Evolutionary conservation across 371 early-diverging fungal genomes (phyloP).

Genomic region (Cokeromyces recurvatus): DNA sequence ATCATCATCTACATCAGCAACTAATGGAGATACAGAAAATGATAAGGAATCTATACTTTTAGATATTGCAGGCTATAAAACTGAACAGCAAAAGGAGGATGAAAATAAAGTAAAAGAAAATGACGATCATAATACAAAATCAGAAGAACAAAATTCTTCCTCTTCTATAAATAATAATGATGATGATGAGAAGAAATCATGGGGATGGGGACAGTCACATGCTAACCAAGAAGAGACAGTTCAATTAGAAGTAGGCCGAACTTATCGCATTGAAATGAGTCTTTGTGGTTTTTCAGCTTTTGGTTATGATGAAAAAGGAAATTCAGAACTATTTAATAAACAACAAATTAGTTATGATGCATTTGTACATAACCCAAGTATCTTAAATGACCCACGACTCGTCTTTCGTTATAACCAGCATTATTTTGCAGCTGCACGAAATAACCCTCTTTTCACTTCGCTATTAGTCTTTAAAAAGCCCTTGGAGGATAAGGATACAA

Average conservation of each 20-base stretch:
- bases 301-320: conserved; percentile 34
- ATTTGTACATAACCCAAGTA: conserved; percentile 58
- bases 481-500: neutral
- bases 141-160: neutral
- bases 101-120: neutral
- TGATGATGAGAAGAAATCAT: neutral
- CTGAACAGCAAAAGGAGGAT: conserved; percentile 1
- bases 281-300: conserved; percentile 45
- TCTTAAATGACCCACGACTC: conserved; percentile 60
- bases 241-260: conserved; percentile 22
- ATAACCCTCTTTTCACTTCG: conserved; percentile 49
- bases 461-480: conserved; percentile 45
- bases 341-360: conserved; percentile 53
- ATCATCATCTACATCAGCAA: neutral
- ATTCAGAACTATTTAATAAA: conserved; percentile 55
- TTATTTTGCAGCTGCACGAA: conserved; percentile 35
- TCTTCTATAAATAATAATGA: neutral
- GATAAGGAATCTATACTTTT: conserved; percentile 43
- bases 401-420: conserved; percentile 62
- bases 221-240: conserved; percentile 3
- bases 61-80: conserved; percentile 60
- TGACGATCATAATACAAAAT: neutral
- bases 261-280: conserved; percentile 49
- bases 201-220: no score
- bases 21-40: neutral